Base-by-base conservation (phyloP, 192 early-diverging fungal genomes). In the Haplosporangium gracile region DNA sequence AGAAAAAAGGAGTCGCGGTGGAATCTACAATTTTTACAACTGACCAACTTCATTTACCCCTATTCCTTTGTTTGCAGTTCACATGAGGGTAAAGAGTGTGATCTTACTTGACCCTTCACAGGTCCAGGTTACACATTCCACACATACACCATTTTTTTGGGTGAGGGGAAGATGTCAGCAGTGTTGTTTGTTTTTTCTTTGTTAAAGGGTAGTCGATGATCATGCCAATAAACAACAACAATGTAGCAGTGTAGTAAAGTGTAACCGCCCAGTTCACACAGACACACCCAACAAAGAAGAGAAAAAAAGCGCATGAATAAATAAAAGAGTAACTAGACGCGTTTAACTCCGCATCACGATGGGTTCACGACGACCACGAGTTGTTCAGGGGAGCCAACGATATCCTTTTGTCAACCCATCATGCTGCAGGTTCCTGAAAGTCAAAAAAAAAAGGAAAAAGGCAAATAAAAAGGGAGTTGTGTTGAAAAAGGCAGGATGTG, bases 321-420 rank as follows among this genome's bases (percentile, higher is more conserved):
- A n/a, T 26, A 53, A 26, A 2, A 26, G 9, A 32, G 26, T 10
- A 32, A 65, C 60, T 65, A 13, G 60, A 65, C 60, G 60, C 29
- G 60, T 65, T 57, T 65, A 65, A 34, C 60, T 65, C 60, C 26
- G 60, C 29, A 65, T 65, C 60, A 65, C 60, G 26, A 65, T 65
- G 60, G 55, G 60, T 65, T 65, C 60, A 65, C 60, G 60, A 65
- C 57, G 26, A 4, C 60, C 60, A 65, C 60, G 60, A 65, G 60
- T 32, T 65, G 29, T 65, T 65, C 60, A 65, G 29, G 60, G 60
- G 70, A 71, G 70, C 70, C 70, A 71, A 71, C 70, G 39, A 71
- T 24, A 71, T 71, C 40, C 22, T 71, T 2, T 40, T 22, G 20
- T 71, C 39, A 11, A 40, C 40, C 70, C 70, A 71, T 71, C 70